Percentiles rank a stretch among this genome's conserved stretches.
Conservation (phyloP, 305 asterid genomes). For the Solanum chacoense region DNA sequence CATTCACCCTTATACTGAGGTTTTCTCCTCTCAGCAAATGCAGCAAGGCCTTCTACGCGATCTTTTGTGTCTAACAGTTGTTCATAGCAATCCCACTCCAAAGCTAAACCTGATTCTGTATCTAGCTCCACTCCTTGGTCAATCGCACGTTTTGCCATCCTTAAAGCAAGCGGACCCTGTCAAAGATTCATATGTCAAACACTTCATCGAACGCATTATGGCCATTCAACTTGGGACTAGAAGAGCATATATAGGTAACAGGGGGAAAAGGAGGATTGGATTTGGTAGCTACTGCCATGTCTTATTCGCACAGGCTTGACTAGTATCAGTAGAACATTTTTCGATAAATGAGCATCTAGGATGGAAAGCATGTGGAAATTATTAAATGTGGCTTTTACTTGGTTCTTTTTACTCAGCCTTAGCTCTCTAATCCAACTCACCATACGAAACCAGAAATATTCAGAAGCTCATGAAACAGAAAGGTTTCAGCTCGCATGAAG, state of each 20-base stretch:
- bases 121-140: constrained; percentile 56
- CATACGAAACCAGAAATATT: not conserved
- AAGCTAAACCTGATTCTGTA: constrained; percentile 42
- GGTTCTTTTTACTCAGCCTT: not conserved
- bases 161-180: constrained; percentile 91
- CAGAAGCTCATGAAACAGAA: not conserved
- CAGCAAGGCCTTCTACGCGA: constrained; percentile 83
- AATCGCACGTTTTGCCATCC: constrained; percentile 81
- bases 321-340: not conserved
- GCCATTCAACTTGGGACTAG: not conserved
- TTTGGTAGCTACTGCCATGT: not conserved
- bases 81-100: constrained; percentile 77
- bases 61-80: constrained; percentile 56
- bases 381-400: not conserved
- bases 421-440: not conserved
- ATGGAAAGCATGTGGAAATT: not conserved
- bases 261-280: not conserved
- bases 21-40: constrained; percentile 75
- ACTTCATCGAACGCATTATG: not conserved
- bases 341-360: not conserved
- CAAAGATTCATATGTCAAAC: not conserved
- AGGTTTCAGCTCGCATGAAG: not conserved
- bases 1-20: constrained; percentile 66
- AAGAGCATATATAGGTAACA: not conserved
- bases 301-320: not conserved